Base-by-base conservation (phyloP, 345 rosid species). In the Moricandia moricandioides region DNA sequence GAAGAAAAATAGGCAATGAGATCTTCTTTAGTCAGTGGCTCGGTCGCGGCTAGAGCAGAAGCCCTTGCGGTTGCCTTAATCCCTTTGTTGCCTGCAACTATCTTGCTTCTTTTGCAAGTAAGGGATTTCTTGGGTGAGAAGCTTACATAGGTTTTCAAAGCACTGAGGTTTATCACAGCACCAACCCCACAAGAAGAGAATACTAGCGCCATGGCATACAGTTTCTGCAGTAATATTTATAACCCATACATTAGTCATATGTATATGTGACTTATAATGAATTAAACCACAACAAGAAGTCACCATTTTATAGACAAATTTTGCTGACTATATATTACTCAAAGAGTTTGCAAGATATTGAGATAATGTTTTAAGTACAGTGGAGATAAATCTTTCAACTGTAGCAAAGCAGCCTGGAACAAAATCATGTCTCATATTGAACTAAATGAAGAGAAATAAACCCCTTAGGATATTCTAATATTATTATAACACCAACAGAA, bases 171-270 rank as follows among this genome's bases (percentile, higher is more conserved):
- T 7, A 56, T 26, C 13, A 24, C 14, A 56, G 60, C 33, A 56
- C 60, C 33, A 24, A 24, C 14, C 7, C 60, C 60, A 26, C 33
- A 56, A 56, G 60, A 26, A 24, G 14, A 56, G 60, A 24, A 27
- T 56, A 56, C 29, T 27, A 24, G 31, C 31, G 60, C 60, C 60
- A 56, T 56, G 33, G 14, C 10, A 4, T 52, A 17, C 24, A 56
- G 60, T 56, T 56, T 31, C 60, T 68, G 71, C 66, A 81, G 51
- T 33, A 13, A 52, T 16, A 24, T 60, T 31, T 31, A 60, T 59
- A 6, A 58, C 18, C 17, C 21, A 26, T 10, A 55, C 13, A 2
- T 55, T 9, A 55, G n/a, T n/a, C n/a, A n/a, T 49, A 49, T 49
- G 14, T 37, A 33, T 33, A 33, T 33, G 6, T 29, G 5, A 33